Base-by-base conservation (phyloP, 2,329 filamentous ascomycete species). In the Ascochyta koolunga region DNA sequence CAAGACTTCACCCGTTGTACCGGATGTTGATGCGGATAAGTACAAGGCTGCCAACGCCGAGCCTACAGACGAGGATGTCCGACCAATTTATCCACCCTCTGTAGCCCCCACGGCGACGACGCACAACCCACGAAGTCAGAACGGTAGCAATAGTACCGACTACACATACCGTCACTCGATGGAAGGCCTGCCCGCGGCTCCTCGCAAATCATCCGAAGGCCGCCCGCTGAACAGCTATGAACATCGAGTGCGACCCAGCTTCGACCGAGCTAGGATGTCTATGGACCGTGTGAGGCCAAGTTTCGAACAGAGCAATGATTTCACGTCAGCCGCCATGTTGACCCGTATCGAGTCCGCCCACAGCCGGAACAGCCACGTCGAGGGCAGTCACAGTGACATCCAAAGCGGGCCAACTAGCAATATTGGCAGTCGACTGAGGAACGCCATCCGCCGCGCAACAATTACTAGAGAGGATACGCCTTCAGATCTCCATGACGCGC, bases 31-130 rank as follows among this genome's bases (percentile, higher is more conserved):
- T 46, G 74, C 78, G 18, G 75, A 78, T 27, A 78, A 73, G 42
- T 69, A 70, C 62, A 72, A 71, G 51, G 60, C 78, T 16, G 70
- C 70, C 63, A 68, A 74, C 41, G 79, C 80, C 19, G 81, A 82
- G 62, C 81, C 84, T 70, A 74, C 78, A 55, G 89, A 95, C 69
- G 93, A 98, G 76, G 93, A 97, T 70, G 84, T 90, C 73, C 86
- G 92, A 62, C 93, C 93, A 27, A 96, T 98, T 67, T 98, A 98
- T 76, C 91, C 93, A 43, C 92, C 93, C 13, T 96, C 93, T 47
- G 87, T 93, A 66, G 89, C 91, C 42, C 82, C 85, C 11, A 93
- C 91, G 15, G 83, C 86, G 39, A 76, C 71, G 18, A 76, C 74
- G 11, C 89, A 95, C 71, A 93, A 92, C 61, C 88, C 88, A 44